Evolutionary conservation across 148 eudicot species (phyloP), one percentile per base, ranked within the genome.

Genomic region (Rhododendron williamsianum): DNA sequence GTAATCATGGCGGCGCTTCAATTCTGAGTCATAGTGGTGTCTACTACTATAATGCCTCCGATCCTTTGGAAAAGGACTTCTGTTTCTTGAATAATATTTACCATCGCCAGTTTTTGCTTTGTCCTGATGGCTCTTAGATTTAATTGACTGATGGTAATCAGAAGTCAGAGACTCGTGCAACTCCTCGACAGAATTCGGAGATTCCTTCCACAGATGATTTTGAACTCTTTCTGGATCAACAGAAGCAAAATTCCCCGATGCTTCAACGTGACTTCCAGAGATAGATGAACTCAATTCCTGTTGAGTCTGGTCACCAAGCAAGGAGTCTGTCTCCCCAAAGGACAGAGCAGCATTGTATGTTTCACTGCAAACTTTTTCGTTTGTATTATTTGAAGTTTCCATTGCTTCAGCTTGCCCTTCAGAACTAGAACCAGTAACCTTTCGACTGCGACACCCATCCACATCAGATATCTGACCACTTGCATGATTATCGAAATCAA

Each of bases 381-480:
- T 60, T 23, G 78, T 69, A 78, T 25, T 81, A 82, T 30, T 76
- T 72, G 85, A 86, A 84, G 85, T 67, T 80, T 63, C 85, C n/a
- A 60, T 63, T 35, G 27, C 87, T 80, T 85, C 86, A 78, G 79
- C 43, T 56, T 27, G 51, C 79, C 84, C 85, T 81, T 78, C 90
- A 33, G 86, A 85, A 81, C 73, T 76, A 78, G 81, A 73, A 21
- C 73, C 72, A 63, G 86, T 54, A 49, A 67, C 46, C 38, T 82
- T 80, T n/a, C 69, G 58, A 10, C 15, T 69, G 67, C 15, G 30
- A 33, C 51, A 54, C 77, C 80, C 83, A 45, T 81, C 73, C 49
- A 45, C 82, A 46, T 87, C 88, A 72, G 87, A 83, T 36, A 85
- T 72, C 71, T 90, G 85, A 49, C 74, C 72, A 80, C 72, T 80